phyloP scores from a whole-genome alignment of 179 eudicot genomes.

The Gypsophila paniculata region DNA sequence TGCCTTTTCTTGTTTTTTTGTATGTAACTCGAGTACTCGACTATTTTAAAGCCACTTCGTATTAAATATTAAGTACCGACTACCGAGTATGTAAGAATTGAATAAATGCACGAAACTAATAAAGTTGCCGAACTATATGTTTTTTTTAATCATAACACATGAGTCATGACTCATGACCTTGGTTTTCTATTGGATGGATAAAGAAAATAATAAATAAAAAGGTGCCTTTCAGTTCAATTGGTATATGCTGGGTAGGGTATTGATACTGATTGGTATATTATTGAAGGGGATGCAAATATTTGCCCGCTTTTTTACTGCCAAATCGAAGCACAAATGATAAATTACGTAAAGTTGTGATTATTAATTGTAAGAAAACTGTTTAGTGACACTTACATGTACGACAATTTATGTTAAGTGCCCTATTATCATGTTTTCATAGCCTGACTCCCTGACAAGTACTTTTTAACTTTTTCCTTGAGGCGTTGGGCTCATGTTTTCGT shows the following conservation, averaged over 20 bases:
- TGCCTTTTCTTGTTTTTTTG: neutral
- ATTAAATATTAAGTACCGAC: too few species aligned
- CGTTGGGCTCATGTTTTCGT: neutral
- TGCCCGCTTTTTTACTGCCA: neutral
- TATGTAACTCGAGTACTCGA: too few species aligned
- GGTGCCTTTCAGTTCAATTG: neutral
- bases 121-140: neutral
- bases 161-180: neutral
- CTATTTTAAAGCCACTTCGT: too few species aligned
- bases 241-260: slow-evolving; percentile 6
- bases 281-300: neutral
- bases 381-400: neutral
- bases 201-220: neutral
- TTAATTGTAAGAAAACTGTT: neutral
- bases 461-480: neutral
- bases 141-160: neutral
- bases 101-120: neutral
- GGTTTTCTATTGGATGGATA: neutral
- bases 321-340: slow-evolving; percentile 2
- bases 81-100: neutral
- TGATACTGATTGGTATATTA: neutral
- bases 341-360: neutral
- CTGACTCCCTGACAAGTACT: neutral
- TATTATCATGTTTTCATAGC: too few species aligned
- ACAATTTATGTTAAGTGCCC: neutral